These are phyloP conservation scores for Strobilomyces confusus DNA, from an alignment of 768 basidiomycete genomes.

Conservation along the genomic window DNA sequence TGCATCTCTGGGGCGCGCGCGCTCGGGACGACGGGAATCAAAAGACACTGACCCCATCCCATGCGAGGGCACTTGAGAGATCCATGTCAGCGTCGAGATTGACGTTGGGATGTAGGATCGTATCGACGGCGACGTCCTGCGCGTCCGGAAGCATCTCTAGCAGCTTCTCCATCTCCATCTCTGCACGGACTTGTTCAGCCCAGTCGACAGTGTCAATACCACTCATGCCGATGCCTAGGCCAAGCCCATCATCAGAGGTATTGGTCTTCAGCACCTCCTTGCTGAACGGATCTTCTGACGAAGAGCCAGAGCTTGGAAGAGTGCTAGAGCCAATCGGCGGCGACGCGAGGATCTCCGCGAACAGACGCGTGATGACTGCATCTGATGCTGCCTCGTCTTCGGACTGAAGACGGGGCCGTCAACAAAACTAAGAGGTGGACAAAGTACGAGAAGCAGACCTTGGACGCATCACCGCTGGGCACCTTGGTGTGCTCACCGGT, in stretches of 20 bases:
- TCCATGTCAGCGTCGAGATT: constrained; percentile 26
- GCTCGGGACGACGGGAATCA: constrained; percentile 14
- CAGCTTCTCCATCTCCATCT: constrained; percentile 60
- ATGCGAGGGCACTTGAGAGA: constrained; percentile 24
- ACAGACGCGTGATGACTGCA: constrained; percentile 29
- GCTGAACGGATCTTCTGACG: constrained; percentile 29
- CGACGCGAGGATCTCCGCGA: constrained; percentile 34
- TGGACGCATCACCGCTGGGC: constrained; percentile 27
- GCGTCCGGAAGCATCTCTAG: constrained; percentile 48
- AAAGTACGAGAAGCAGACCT: constrained; percentile 28
- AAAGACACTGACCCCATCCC: constrained; percentile 28
- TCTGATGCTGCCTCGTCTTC: constrained; percentile 55
- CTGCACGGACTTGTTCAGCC: constrained; percentile 31
- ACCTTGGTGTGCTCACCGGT: constrained; percentile 16
- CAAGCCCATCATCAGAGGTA: constrained; percentile 12
- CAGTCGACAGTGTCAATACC: constrained; percentile 23
- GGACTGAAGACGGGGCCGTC: constrained; percentile 20
- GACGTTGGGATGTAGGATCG: constrained; percentile 17
- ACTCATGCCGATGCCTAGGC: constrained; percentile 18
- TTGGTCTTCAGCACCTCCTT: constrained; percentile 24
- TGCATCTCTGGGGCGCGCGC: not conserved
- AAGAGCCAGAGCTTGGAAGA: constrained; percentile 31
- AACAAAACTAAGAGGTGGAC: constrained; percentile 16
- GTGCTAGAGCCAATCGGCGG: constrained; percentile 29
- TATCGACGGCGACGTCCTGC: constrained; percentile 26